These are phyloP conservation scores for Xylaria arbuscula DNA, from an alignment of 2,329 filamentous ascomycete genomes.

Conservation along the genomic window DNA sequence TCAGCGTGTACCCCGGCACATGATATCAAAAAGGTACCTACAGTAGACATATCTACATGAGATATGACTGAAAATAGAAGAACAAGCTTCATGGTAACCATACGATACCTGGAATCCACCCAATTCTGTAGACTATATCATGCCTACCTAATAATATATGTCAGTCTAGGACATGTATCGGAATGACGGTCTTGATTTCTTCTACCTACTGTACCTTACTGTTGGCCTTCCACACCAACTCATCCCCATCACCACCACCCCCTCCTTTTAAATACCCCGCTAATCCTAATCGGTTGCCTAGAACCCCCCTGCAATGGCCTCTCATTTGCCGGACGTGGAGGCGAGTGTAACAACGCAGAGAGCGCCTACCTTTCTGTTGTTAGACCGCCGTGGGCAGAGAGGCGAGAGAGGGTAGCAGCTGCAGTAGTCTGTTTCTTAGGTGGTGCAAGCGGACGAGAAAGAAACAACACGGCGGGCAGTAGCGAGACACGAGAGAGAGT, in stretches of 20 bases:
- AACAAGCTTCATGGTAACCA: no score
- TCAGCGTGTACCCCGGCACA: not conserved
- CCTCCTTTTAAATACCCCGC: constrained; percentile 16
- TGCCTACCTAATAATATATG: no score
- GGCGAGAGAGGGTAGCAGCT: not conserved
- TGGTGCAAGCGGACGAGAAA: constrained; percentile 2
- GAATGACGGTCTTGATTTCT: not conserved
- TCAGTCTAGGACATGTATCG: no score
- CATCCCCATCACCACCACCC: constrained; percentile 15
- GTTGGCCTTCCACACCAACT: constrained; percentile 1
- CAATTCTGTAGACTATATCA: no score
- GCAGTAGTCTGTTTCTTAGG: constrained; percentile 9
- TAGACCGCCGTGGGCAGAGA: not conserved
- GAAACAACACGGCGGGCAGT: constrained; percentile 4
- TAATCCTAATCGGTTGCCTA: constrained; percentile 26
- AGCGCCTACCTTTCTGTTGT: constrained; percentile 7
- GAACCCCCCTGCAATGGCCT: constrained; percentile 13
- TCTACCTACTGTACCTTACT: not conserved
- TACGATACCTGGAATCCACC: no score
- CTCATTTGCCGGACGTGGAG: constrained; percentile 28
- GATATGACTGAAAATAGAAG: no score
- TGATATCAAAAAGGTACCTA: no score
- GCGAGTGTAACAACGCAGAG: constrained; percentile 37
- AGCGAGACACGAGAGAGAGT: constrained; percentile 7
- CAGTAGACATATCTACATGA: no score